Evolutionary conservation across 2,329 filamentous ascomycete genomes (phyloP).

Genomic region (Cylindrodendrum hubeiense): DNA sequence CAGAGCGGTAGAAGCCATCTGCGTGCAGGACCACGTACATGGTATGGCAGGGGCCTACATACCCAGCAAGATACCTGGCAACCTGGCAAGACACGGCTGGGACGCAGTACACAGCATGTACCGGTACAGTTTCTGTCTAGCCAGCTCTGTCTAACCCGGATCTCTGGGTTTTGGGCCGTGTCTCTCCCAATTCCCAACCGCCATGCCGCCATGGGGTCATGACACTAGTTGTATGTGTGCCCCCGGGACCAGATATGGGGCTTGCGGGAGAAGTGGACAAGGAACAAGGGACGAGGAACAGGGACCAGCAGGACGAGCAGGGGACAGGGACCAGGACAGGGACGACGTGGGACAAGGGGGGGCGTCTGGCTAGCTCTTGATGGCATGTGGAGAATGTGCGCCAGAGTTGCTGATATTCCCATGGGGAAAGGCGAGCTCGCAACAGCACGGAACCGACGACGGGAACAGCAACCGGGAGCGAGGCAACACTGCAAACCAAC

Average conservation of each 20-base stretch:
- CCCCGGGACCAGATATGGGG: slow-evolving; percentile 3
- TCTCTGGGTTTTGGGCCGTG: slow-evolving; percentile 18
- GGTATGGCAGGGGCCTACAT: too few species aligned
- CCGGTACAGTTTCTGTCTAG: neutral
- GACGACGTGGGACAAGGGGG: neutral
- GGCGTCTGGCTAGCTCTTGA: neutral
- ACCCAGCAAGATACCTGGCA: too few species aligned
- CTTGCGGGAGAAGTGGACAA: slow-evolving; percentile 5
- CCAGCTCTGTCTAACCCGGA: too few species aligned
- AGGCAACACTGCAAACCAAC: neutral
- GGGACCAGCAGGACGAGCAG: neutral
- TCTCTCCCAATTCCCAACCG: too few species aligned
- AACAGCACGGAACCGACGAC: too few species aligned
- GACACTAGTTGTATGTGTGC: slow-evolving; percentile 5
- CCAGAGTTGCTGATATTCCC: too few species aligned
- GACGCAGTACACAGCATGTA: neutral
- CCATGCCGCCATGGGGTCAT: slow-evolving; percentile 5
- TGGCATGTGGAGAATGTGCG: too few species aligned
- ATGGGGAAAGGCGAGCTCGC: too few species aligned
- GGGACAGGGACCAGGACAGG: neutral
- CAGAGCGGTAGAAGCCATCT: neutral
- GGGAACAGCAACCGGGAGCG: too few species aligned
- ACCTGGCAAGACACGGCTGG: too few species aligned
- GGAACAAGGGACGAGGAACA: neutral
- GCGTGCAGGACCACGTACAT: too few species aligned